A percentile compares a stretch with the other conserved stretches of the same genome.
These are phyloP conservation scores for Pleurotus giganteus DNA, from an alignment of 768 basidiomycete genomes.

Conservation along the genomic window DNA sequence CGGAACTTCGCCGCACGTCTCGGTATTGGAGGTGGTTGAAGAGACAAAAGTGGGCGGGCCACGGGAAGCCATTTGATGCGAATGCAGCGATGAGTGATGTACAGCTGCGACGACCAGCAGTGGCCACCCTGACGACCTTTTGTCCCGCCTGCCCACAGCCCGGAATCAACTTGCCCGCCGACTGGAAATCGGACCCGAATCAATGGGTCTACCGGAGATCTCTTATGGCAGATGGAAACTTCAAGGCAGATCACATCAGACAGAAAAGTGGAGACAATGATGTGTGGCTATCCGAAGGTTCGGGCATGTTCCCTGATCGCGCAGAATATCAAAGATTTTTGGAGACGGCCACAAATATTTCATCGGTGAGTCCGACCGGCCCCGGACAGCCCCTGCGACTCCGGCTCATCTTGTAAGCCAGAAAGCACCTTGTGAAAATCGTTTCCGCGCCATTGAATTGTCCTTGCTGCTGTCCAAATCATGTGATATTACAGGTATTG, in stretches of 20 bases:
- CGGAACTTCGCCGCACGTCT: neutral
- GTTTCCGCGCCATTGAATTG: neutral
- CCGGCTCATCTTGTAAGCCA: neutral
- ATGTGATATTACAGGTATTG: conserved; percentile 14
- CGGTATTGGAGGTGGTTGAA: neutral
- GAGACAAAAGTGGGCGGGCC: neutral
- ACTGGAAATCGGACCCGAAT: neutral
- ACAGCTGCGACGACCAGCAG: too few relatives aligned
- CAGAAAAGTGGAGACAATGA: neutral
- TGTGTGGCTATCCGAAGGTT: neutral
- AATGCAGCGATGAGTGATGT: neutral
- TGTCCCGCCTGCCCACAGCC: neutral
- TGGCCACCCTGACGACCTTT: neutral
- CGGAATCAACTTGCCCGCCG: neutral
- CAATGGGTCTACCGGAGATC: neutral
- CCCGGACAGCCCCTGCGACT: too few relatives aligned
- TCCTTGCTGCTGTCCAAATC: neutral
- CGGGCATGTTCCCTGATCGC: neutral
- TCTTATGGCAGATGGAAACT: neutral
- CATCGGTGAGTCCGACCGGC: neutral
- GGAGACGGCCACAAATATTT: neutral
- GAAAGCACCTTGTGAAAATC: neutral
- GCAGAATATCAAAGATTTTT: neutral
- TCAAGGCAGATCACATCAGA: neutral
- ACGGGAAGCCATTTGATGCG: neutral